Percentiles rank a stretch among this genome's conserved stretches.
Conservation (phyloP, 1,139 yeast species). For the Yarrowia galli region DNA sequence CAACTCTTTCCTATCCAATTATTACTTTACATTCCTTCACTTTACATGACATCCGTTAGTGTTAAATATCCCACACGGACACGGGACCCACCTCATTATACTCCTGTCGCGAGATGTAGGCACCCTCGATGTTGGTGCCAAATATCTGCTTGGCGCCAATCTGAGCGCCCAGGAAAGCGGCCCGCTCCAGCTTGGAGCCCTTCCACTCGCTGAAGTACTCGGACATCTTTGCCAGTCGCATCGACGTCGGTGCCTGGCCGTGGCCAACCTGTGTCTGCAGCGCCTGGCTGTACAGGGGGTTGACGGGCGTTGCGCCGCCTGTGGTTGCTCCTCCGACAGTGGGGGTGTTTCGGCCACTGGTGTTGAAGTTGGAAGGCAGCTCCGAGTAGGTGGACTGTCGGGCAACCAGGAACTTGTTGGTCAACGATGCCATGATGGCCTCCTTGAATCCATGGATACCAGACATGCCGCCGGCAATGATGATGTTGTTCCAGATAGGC, state of each 20-base stretch:
- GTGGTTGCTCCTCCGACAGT: slow-evolving; percentile 46
- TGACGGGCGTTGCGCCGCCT: slow-evolving; percentile 41
- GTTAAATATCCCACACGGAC: slow-evolving; percentile 59
- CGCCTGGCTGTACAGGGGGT: slow-evolving; percentile 45
- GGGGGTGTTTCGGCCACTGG: slow-evolving; percentile 51
- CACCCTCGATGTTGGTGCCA: slow-evolving; percentile 63
- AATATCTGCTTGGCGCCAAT: slow-evolving; percentile 87
- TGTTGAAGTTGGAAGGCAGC: slow-evolving; percentile 51
- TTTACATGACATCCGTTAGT: slow-evolving; percentile 18
- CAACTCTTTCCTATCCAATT: not conserved
- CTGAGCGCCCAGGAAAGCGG: slow-evolving; percentile 83
- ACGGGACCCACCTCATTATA: slow-evolving; percentile 83
- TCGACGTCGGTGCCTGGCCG: slow-evolving; percentile 77
- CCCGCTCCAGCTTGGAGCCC: slow-evolving; percentile 78
- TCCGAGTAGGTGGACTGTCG: slow-evolving; percentile 52
- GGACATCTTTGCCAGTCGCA: slow-evolving; percentile 74
- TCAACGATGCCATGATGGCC: slow-evolving; percentile 66
- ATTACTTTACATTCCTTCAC: slow-evolving; percentile 31
- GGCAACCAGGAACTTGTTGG: slow-evolving; percentile 63
- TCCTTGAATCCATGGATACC: slow-evolving; percentile 79
- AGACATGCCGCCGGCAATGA: slow-evolving; percentile 78
- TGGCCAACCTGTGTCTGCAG: slow-evolving; percentile 48
- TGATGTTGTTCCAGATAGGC: slow-evolving; percentile 85
- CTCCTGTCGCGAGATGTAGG: slow-evolving; percentile 71
- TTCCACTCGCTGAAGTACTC: slow-evolving; percentile 98